Evolutionary conservation across 768 basidiomycete species (phyloP), one percentile per base, ranked within the genome.

Genomic region (Holtermanniella nyarrowii): DNA sequence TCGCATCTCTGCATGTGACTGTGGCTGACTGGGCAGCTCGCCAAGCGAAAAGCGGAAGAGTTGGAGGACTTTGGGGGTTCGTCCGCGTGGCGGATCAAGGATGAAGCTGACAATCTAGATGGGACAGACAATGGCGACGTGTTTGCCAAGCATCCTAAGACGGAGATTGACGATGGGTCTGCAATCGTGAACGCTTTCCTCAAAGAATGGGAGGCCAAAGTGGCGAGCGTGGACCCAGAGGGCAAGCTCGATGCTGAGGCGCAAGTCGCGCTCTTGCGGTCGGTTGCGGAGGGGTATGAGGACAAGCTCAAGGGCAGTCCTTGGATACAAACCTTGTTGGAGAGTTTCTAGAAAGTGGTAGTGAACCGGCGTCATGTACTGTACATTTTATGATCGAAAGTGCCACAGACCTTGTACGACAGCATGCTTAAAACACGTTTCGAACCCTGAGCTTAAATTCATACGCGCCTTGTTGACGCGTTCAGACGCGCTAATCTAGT

Each of bases 31-130:
- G 41, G 12, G 26, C 46, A 88, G 88, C 79, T 88, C 43, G 91
- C 87, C n/a, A 85, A 85, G 72, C 77, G 83, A 22, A 95, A 91
- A 65, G 89, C 90, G 0, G 86, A 90, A 53, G 88, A 91, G 59
- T 73, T 95, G 26, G 87, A 90, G 70, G 85, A 89, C 65, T 88
- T 90, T 70, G 81, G 78, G 5, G 76, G 77, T 66, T 71, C 42
- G 80, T 75, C 55, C 46, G 63, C 45, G 10, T 23, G 22, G n/a
- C 42, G 27, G 26, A n/a, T 42, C 12, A 22, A 16, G n/a, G n/a
- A 26, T 46, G 14, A 16, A 21, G 16, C 43, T 56, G 50, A 50
- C 25, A 41, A 42, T 41, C 16, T 18, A 55, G 58, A 66, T 37
- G 69, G 74, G 18, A 57, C 63, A 1, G 66, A 69, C n/a, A 61